Conservation (phyloP, 169 alveolate genomes). For the Plasmodium fragile region DNA sequence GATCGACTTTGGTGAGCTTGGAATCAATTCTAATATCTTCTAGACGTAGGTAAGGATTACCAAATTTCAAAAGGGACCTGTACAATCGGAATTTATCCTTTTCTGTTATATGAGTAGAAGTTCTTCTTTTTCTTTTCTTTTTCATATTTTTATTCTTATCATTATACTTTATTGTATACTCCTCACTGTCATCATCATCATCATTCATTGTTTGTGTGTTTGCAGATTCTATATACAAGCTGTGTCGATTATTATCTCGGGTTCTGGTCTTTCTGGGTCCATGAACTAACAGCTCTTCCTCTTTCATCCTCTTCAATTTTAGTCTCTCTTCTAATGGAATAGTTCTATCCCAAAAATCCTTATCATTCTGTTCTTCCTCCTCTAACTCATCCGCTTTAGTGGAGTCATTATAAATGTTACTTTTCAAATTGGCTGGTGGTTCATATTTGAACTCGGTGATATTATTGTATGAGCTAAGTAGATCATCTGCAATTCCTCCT, state of each 20-base stretch:
- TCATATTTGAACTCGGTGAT: slow-evolving; percentile 93
- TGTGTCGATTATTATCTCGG: slow-evolving; percentile 68
- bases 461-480: slow-evolving; percentile 90
- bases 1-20: slow-evolving; percentile 84
- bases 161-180: slow-evolving; percentile 55
- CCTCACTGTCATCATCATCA: slow-evolving; percentile 72
- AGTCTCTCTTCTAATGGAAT: slow-evolving; percentile 92
- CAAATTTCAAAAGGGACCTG: slow-evolving; percentile 87
- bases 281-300: slow-evolving; percentile 87
- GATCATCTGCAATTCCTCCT: slow-evolving; percentile 90
- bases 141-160: slow-evolving; percentile 26
- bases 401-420: slow-evolving; percentile 83
- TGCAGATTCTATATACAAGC: neutral
- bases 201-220: slow-evolving; percentile 9
- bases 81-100: slow-evolving; percentile 87
- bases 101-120: slow-evolving; percentile 80
- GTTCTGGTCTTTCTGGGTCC: slow-evolving; percentile 92
- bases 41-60: slow-evolving; percentile 88
- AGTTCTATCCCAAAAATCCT: slow-evolving; percentile 92
- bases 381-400: slow-evolving; percentile 76
- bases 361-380: slow-evolving; percentile 87
- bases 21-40: slow-evolving; percentile 88
- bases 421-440: slow-evolving; percentile 87
- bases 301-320: slow-evolving; percentile 85
- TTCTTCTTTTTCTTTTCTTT: slow-evolving; percentile 79